phyloP scores from a whole-genome alignment of 305 asterid genomes.

The Ilex paraguariensis region DNA sequence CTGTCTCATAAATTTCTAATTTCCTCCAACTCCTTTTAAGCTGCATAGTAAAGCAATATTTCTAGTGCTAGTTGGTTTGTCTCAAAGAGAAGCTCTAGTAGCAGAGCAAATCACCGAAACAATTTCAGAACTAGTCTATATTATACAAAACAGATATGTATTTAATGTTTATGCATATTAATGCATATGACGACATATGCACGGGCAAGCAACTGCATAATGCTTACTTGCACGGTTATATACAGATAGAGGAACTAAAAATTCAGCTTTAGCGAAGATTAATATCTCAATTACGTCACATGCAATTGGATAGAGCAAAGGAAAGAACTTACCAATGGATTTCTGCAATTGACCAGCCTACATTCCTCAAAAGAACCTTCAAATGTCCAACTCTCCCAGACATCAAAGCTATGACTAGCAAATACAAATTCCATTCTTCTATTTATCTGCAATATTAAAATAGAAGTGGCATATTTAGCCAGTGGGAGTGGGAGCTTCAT shows the following conservation, averaged over 20 bases:
- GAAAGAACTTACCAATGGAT: constrained; percentile 65
- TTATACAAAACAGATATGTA: not conserved
- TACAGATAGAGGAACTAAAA: not conserved
- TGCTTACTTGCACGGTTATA: too few relatives aligned
- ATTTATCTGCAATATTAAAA: constrained; percentile 61
- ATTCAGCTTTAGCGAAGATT: not conserved
- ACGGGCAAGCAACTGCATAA: not conserved
- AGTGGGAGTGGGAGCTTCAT: too few relatives aligned
- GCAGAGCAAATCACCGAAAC: too few relatives aligned
- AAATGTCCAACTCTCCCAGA: constrained; percentile 95
- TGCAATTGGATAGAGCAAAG: not conserved
- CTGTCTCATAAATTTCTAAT: too few relatives aligned
- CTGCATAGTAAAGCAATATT: too few relatives aligned
- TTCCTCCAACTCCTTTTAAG: too few relatives aligned
- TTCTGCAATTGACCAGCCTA: constrained; percentile 92
- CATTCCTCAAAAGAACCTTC: constrained; percentile 93
- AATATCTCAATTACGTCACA: not conserved
- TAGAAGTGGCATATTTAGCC: not conserved
- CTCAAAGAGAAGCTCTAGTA: too few relatives aligned
- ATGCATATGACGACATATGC: not conserved
- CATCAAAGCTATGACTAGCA: constrained; percentile 96
- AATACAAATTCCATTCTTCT: constrained; percentile 97
- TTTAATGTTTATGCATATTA: not conserved
- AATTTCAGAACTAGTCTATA: too few relatives aligned
- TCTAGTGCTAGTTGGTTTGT: too few relatives aligned